Conservation (phyloP, 2,329 filamentous ascomycete genomes). For the Grosmannia serpens region DNA sequence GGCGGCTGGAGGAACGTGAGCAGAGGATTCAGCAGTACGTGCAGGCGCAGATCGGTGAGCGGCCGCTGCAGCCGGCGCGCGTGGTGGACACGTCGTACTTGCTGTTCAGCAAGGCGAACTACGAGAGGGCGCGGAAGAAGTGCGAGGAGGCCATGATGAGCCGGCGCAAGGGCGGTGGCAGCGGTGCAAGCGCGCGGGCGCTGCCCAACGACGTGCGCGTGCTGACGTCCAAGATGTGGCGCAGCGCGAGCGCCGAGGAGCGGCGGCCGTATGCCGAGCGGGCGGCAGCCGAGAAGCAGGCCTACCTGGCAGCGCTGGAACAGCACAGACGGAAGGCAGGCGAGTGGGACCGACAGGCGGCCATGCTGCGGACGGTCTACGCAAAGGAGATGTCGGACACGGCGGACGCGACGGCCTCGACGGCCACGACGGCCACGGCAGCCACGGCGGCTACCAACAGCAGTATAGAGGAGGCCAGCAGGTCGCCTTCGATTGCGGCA, state of each 20-base stretch:
- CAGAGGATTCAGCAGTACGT: conserved; percentile 40
- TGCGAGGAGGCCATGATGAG: conserved; percentile 39
- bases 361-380: conserved; percentile 36
- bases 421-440: conserved; percentile 4
- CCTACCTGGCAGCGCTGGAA: conserved; percentile 45
- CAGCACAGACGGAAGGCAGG: conserved; percentile 49
- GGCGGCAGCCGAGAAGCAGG: conserved; percentile 58
- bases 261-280: conserved; percentile 69
- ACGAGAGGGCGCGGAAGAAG: conserved; percentile 46
- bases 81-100: conserved; percentile 76
- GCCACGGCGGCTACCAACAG: background rate
- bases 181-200: conserved; percentile 50
- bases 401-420: conserved; percentile 10
- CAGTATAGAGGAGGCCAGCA: conserved; percentile 17
- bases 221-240: conserved; percentile 87
- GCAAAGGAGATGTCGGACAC: conserved; percentile 39
- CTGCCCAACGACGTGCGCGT: conserved; percentile 73
- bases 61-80: conserved; percentile 60
- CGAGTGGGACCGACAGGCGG: conserved; percentile 61
- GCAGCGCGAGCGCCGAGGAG: conserved; percentile 56
- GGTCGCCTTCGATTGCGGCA: conserved; percentile 2
- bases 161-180: conserved; percentile 22
- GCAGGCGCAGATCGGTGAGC: conserved; percentile 53
- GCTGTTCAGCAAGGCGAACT: conserved; percentile 72
- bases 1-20: conserved; percentile 46